Percentiles rank a stretch among this genome's conserved stretches.
Evolutionary conservation across 768 basidiomycete genomes (phyloP).

Genomic region (Jaapia argillacea): DNA sequence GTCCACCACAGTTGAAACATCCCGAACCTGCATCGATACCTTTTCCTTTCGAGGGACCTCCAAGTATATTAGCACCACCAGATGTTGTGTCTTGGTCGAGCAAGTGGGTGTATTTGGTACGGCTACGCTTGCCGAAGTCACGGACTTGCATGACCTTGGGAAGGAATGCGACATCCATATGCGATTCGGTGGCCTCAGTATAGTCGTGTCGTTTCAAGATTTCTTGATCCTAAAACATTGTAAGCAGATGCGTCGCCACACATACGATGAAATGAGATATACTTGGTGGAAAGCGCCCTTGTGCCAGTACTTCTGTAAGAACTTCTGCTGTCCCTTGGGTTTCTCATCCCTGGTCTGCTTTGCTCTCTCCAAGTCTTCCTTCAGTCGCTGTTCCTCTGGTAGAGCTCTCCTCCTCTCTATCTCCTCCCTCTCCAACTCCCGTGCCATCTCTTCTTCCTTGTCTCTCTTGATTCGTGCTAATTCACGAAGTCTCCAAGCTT

Average conservation of each 20-base stretch:
- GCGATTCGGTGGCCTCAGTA: conserved; percentile 83
- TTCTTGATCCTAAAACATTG: conserved; percentile 62
- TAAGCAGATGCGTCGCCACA: conserved; percentile 1
- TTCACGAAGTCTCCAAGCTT: conserved; percentile 93
- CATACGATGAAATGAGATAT: conserved; percentile 10
- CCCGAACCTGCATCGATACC: conserved; percentile 53
- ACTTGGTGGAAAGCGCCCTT: conserved; percentile 99
- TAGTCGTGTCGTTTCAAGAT: conserved; percentile 77
- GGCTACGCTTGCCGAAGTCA: conserved; percentile 87
- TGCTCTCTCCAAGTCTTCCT: conserved; percentile 86
- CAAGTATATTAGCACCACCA: conserved; percentile 30
- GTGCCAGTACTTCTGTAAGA: conserved; percentile 98
- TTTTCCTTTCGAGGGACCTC: conserved; percentile 40
- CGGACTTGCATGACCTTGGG: conserved; percentile 97
- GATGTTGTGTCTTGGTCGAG: conserved; percentile 88
- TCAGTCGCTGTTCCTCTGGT: conserved; percentile 87
- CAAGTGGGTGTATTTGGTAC: conserved; percentile 94
- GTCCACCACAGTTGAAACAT: conserved; percentile 91
- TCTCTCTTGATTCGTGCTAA: conserved; percentile 90
- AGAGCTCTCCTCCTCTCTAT: conserved; percentile 84
- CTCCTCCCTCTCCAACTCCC: conserved; percentile 84
- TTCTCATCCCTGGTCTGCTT: conserved; percentile 78
- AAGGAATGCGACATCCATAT: conserved; percentile 77
- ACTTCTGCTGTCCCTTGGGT: conserved; percentile 84
- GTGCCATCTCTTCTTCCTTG: conserved; percentile 75